Evolutionary conservation across 1,139 yeast species (phyloP), one percentile per base, ranked within the genome.

Genomic region (Scheffersomyces quercinus): DNA sequence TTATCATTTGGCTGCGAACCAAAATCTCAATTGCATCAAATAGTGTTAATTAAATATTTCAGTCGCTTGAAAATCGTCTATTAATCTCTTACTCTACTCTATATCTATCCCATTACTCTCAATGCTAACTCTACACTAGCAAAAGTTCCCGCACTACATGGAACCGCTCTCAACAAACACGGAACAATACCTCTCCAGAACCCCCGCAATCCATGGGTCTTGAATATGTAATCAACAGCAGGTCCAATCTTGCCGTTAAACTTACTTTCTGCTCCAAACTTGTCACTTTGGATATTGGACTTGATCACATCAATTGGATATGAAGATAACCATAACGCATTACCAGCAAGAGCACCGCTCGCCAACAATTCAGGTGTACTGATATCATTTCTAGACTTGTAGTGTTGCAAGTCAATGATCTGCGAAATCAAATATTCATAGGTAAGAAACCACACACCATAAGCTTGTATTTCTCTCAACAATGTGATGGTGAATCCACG

Each of bases 381-480:
- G 28, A 85, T 73, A 14, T 82, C 77, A 37, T 73, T 67, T 46
- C 91, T 67, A 12, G 70, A 64, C 29, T 56, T 56, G 48, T 71
- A 72, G 35, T 61, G 37, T 64, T 61, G 35, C 63, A 53, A 52
- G 29, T 59, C 56, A 30, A 69, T 62, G 14, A 80, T 68, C 41
- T 63, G 60, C 39, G 68, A 69, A 55, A 86, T 80, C 42, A 86
- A 64, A 35, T 70, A 73, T 58, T 87, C 95, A 59, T 83, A 87
- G 0, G 90, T 73, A 47, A 84, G 65, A 53, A 87, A 87, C 95
- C 95, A 87, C 12, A 85, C 82, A 12, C 95, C 95, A 55, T 86
- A 86, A 0, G 93, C 91, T 58, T 87, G 95, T 8, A 82, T 72
- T 56, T 87, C 95, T 51, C 95, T 71, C 3, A 79, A 42, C 2